Evolutionary conservation across 2,329 filamentous ascomycete species (phyloP).

Genomic region (Neopestalotiopsis clavispora): DNA sequence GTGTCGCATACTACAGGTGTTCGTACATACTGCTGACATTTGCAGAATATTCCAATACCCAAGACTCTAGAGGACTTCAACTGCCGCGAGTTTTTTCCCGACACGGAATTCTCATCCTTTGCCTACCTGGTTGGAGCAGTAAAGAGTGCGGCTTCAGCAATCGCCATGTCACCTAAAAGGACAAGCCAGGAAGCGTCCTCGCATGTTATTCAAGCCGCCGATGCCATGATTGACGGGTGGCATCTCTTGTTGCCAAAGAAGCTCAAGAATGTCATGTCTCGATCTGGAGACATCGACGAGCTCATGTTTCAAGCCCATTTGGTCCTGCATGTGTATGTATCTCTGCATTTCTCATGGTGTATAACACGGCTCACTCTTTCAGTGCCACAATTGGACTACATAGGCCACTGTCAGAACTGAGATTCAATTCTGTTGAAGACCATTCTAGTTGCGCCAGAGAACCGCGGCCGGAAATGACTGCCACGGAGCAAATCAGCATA

Average conservation of each 20-base stretch:
- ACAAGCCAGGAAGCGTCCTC: slow-evolving; percentile 29
- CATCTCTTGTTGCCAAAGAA: slow-evolving; percentile 40
- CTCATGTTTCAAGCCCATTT: slow-evolving; percentile 36
- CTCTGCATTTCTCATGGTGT: not conserved
- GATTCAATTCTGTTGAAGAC: slow-evolving; percentile 42
- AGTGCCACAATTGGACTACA: slow-evolving; percentile 42
- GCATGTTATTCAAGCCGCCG: slow-evolving; percentile 37
- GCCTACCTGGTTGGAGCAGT: slow-evolving; percentile 70
- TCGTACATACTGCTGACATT: slow-evolving; percentile 33
- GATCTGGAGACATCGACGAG: slow-evolving; percentile 34
- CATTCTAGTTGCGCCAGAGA: slow-evolving; percentile 42
- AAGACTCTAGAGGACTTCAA: slow-evolving; percentile 65
- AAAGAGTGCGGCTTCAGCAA: slow-evolving; percentile 38
- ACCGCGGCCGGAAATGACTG: slow-evolving; percentile 23
- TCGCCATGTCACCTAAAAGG: slow-evolving; percentile 29
- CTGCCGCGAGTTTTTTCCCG: slow-evolving; percentile 65
- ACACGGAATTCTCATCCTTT: slow-evolving; percentile 66
- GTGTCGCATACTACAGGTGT: slow-evolving; percentile 18
- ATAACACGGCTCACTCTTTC: not conserved
- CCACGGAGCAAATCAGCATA: slow-evolving; percentile 35
- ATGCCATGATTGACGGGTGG: slow-evolving; percentile 44
- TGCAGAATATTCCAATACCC: slow-evolving; percentile 45
- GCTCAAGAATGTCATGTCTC: slow-evolving; percentile 37
- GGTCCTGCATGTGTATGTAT: slow-evolving; percentile 30
- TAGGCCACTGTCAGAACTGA: slow-evolving; percentile 43